Evolutionary conservation across 2,329 filamentous ascomycete genomes (phyloP).

Genomic region (Intubia oerlemansii): DNA sequence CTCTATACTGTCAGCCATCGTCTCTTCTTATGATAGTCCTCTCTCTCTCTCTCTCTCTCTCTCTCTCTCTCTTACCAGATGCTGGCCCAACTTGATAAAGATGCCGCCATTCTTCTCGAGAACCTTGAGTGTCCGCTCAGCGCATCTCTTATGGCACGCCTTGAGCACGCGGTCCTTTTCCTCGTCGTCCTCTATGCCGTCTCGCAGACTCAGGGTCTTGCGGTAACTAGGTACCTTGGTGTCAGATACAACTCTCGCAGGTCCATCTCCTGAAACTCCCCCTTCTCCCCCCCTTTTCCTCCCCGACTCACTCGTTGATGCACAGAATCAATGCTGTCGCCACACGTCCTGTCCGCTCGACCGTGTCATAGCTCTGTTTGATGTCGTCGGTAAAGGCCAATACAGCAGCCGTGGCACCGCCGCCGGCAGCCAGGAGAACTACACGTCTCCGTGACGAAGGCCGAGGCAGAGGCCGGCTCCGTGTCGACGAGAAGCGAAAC

Average conservation of each 20-base stretch:
- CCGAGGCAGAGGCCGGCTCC: no score
- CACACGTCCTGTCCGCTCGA: constrained; percentile 61
- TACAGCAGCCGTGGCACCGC: constrained; percentile 22
- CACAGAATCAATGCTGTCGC: constrained; percentile 52
- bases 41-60: no score
- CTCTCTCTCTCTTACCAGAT: no score
- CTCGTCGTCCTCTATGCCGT: constrained; percentile 37
- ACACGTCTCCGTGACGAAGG: not conserved
- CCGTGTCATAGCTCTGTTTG: constrained; percentile 53
- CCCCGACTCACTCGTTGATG: constrained; percentile 92
- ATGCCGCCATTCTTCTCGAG: constrained; percentile 94
- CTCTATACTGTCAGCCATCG: constrained; percentile 27
- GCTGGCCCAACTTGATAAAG: constrained; percentile 94
- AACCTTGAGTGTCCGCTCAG: constrained; percentile 64
- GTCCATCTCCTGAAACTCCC: no score
- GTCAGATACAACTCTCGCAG: no score
- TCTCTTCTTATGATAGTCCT: not conserved
- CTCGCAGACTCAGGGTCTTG: constrained; percentile 51
- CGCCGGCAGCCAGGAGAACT: constrained; percentile 24
- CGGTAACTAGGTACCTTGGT: constrained; percentile 78
- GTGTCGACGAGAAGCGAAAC: no score
- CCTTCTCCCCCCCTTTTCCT: no score
- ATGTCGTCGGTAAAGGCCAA: constrained; percentile 45
- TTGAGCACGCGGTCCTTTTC: constrained; percentile 49
- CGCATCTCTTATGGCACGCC: constrained; percentile 82